Evolutionary conservation across 164 flowering plant genomes (phyloP), one percentile per base, ranked within the genome.

Genomic region (Dillenia turbinata): DNA sequence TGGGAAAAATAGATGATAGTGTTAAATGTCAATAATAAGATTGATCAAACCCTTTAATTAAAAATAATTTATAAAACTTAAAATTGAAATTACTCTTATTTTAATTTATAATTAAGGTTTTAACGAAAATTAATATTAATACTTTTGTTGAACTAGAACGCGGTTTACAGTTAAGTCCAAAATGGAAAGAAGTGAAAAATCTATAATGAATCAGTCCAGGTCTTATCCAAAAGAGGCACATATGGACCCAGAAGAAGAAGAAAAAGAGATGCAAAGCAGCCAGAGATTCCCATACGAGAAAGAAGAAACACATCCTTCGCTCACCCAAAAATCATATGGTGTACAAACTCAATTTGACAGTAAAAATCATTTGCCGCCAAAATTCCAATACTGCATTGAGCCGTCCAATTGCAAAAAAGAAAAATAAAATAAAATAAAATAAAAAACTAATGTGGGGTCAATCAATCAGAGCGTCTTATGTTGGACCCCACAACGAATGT

Each of bases 301-400:
- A 33, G 40, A 33, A 33, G 7, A 33, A 33, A 33, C 40, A 33
- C 7, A 33, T 33, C 40, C 40, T 33, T 4, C 40, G 7, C 55
- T 9, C 19, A 15, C 22, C 12, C 55, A 52, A n/a, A 26, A 17
- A 15, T 52, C 55, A 13, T 52, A 50, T 33, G 0, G 5, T 33
- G 40, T 6, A 33, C 7, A 33, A 33, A 33, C 40, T 0, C 40
- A 33, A 4, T 33, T 33, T 33, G 40, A 33, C 40, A 6, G 40
- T 33, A 5, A 33, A 33, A 33, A 19, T 54, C 24, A n/a, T 68
- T 68, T 61, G 62, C 66, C 67, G 66, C 70, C 64, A 67, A 73
- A 33, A 33, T 43, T 22, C 47, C 68, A 57, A 33, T 22, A 22
- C 44, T 56, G 54, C 59, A 54, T 7, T 50, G 49, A 11, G 8